These are phyloP conservation scores for Sporothrix globosa DNA, from an alignment of 2,329 filamentous ascomycete species.

Conservation along the genomic window DNA sequence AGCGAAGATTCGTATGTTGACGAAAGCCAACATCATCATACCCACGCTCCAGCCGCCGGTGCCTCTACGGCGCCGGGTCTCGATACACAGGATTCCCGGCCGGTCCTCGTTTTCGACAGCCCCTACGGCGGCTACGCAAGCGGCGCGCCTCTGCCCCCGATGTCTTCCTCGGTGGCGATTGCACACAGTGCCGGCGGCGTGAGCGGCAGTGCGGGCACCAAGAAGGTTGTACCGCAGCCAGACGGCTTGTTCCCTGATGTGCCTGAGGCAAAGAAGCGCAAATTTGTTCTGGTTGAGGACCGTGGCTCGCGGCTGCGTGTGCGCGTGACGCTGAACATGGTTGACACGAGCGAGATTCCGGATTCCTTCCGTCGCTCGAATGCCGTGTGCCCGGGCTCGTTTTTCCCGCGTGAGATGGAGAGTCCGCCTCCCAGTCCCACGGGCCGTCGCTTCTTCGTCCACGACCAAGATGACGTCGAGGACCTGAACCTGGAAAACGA, in stretches of 20 bases:
- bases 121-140: slow-evolving; percentile 68
- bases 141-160: slow-evolving; percentile 53
- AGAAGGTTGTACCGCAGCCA: slow-evolving; percentile 60
- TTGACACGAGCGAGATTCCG: slow-evolving; percentile 93
- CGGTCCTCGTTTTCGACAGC: slow-evolving; percentile 69
- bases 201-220: slow-evolving; percentile 42
- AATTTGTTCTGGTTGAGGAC: slow-evolving; percentile 96
- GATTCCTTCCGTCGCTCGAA: slow-evolving; percentile 91
- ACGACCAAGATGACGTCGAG: slow-evolving; percentile 64
- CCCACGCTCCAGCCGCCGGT: slow-evolving; percentile 10
- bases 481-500: slow-evolving; percentile 62
- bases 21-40: slow-evolving; percentile 33
- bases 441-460: slow-evolving; percentile 73
- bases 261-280: slow-evolving; percentile 87
- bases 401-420: slow-evolving; percentile 92
- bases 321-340: slow-evolving; percentile 87
- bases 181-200: slow-evolving; percentile 56
- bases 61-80: neutral
- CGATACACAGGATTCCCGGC: slow-evolving; percentile 63
- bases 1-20: slow-evolving; percentile 32
- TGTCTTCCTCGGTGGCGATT: slow-evolving; percentile 65
- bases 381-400: slow-evolving; percentile 87
- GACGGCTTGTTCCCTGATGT: slow-evolving; percentile 82
- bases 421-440: slow-evolving; percentile 76
- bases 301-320: slow-evolving; percentile 82